A percentile compares a stretch with the other conserved stretches of the same genome.
Conservation (phyloP, 75 land plant genomes). For the Pinus tabuliformis region DNA sequence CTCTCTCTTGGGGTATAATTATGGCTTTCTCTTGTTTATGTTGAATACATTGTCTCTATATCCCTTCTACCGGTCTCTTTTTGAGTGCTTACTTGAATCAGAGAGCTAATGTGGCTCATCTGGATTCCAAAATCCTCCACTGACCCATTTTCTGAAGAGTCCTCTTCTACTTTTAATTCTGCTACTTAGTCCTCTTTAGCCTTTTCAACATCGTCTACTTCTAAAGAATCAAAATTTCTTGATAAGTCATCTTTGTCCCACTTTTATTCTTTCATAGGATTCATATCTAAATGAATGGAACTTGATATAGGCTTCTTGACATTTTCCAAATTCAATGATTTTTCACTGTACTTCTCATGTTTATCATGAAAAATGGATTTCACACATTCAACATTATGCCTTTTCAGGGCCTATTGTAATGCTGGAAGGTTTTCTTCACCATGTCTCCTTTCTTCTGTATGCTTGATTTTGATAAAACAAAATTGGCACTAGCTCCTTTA, state of each 20-base stretch:
- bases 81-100: slow-evolving; percentile 5
- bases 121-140: not conserved
- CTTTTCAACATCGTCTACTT: not conserved
- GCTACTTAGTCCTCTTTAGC: not conserved
- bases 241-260: no score
- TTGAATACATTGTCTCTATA: slow-evolving; percentile 71
- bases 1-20: slow-evolving; percentile 56
- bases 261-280: not conserved
- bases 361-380: not conserved
- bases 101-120: slow-evolving; percentile 6
- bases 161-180: not conserved
- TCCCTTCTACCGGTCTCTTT: slow-evolving; percentile 42
- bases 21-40: slow-evolving; percentile 78
- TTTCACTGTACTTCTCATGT: not conserved
- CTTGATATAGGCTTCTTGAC: not conserved
- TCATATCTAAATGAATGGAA: not conserved
- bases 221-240: no score
- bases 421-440: not conserved
- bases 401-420: not conserved
- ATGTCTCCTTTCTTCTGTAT: slow-evolving; percentile 1
- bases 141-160: slow-evolving; percentile 6
- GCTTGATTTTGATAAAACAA: not conserved
- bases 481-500: slow-evolving; percentile 1
- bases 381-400: not conserved
- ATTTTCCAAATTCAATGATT: not conserved